A percentile compares a stretch with the other conserved stretches of the same genome.
phyloP scores from a whole-genome alignment of 306 rosid genomes.

The Glycine latifolia region DNA sequence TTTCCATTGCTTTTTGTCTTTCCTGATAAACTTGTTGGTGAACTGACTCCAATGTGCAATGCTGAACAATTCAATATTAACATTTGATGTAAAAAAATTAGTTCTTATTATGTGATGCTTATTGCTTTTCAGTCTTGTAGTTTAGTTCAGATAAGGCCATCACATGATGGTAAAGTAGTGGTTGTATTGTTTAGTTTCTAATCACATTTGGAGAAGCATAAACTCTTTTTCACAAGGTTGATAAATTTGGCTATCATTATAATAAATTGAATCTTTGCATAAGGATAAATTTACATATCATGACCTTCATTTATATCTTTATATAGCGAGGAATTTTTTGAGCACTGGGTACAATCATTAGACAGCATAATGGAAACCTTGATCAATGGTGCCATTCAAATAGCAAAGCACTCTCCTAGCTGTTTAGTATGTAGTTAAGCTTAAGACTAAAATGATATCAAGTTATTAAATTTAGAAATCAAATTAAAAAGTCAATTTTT shows the following conservation, averaged over 20 bases:
- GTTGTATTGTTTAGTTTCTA: not conserved
- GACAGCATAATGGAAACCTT: no score
- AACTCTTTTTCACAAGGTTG: not conserved
- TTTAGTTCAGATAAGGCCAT: not conserved
- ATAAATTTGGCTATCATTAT: not conserved
- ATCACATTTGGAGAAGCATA: not conserved
- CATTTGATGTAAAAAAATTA: not conserved
- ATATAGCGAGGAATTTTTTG: no score
- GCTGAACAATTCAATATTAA: slow-evolving; percentile 12
- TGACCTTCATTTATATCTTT: no score
- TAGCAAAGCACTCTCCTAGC: no score
- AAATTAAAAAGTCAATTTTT: no score
- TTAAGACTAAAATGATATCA: no score
- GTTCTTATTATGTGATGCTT: not conserved
- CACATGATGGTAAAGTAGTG: not conserved
- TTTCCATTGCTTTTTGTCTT: not conserved
- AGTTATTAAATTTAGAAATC: no score
- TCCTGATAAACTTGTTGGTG: slow-evolving; percentile 23
- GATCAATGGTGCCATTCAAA: no score
- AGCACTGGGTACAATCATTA: no score
- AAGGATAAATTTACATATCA: no score
- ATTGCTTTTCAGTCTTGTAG: not conserved
- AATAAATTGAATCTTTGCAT: no score
- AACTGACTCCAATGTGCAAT: not conserved
- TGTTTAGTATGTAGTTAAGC: no score